A percentile compares a stretch with the other conserved stretches of the same genome.
Conservation (phyloP, 2,329 filamentous ascomycete genomes). For the Fusarium sp. region DNA sequence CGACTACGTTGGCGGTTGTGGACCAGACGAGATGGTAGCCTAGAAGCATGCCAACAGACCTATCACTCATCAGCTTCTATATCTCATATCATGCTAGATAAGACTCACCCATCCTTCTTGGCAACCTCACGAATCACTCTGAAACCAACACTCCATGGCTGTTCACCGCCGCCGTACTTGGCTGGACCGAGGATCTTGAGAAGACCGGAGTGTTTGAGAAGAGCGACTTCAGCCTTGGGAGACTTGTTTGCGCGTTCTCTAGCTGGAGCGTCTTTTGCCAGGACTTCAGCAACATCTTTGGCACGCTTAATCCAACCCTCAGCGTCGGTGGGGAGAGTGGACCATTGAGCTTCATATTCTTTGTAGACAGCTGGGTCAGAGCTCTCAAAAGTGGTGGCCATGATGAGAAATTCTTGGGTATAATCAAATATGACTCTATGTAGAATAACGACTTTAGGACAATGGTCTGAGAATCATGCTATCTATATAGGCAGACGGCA, state of each 20-base stretch:
- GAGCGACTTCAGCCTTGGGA: slow-evolving; percentile 51
- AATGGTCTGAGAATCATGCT: rapidly evolving
- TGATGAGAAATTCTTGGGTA: not conserved
- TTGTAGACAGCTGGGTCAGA: slow-evolving; percentile 52
- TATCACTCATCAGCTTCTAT: slow-evolving; percentile 17
- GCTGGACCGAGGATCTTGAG: slow-evolving; percentile 52
- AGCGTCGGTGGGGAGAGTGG: slow-evolving; percentile 44
- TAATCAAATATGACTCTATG: rapidly evolving
- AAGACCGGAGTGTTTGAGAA: slow-evolving; percentile 55
- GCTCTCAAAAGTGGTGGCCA: slow-evolving; percentile 16
- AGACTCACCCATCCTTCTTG: slow-evolving; percentile 66
- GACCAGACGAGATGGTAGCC: slow-evolving; percentile 18
- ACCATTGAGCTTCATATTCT: slow-evolving; percentile 50
- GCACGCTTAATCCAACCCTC: slow-evolving; percentile 51
- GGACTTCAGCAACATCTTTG: not conserved
- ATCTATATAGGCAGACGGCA: not conserved
- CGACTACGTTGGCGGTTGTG: slow-evolving; percentile 9
- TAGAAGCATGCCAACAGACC: slow-evolving; percentile 68
- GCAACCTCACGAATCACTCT: slow-evolving; percentile 70
- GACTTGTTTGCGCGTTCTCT: slow-evolving; percentile 53
- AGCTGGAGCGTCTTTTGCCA: slow-evolving; percentile 34
- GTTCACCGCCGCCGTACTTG: slow-evolving; percentile 55
- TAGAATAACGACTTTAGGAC: rapidly evolving
- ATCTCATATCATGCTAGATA: rapidly evolving
- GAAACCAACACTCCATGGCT: slow-evolving; percentile 62